Evolutionary conservation across 768 basidiomycete genomes (phyloP), one percentile per base, ranked within the genome.

Genomic region (Inosperma sp.): DNA sequence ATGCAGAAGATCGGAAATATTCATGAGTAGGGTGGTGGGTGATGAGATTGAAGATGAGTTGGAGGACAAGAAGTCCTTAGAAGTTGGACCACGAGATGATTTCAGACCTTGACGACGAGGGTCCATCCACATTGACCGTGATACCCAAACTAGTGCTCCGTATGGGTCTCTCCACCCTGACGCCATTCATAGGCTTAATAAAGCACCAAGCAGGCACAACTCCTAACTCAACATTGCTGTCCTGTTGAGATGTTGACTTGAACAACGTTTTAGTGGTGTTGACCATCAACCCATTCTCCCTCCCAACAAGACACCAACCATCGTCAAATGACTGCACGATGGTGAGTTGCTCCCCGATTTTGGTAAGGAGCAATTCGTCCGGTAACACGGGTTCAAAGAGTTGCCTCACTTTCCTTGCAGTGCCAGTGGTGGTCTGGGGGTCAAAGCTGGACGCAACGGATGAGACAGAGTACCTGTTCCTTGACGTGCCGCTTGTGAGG

Each of bases 121-220:
- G 67, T 5, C 62, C 70, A 26, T 78, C 76, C 55, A 79, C 56
- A 55, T 80, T 70, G 35, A 86, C 75, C 7, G 77, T 81, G 53
- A 84, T 77, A 9, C 82, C 83, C n/a, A 86, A 64, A 61, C 82
- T 85, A 35, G 72, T 64, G 43, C 71, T 79, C 25, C 88, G 78
- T 57, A 85, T 68, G 1, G 88, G 86, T 17, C 88, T 74, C 56
- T 82, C 79, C 4, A 79, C 75, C 31, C 72, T 66, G 48, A 83
- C 69, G 3, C 82, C 83, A 53, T 79, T 76, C 40, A 77, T 73
- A 27, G 82, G 77, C 59, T 80, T 81, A 55, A 80, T 49, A 74
- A 91, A 88, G 61, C 79, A 82, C 86, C 87, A 90, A 5, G 84
- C 80, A 9, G 88, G 88, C 3, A 88, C 79, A 26, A 84, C 75